Base-by-base conservation (phyloP, 768 basidiomycete species). In the Lactarius sp. region DNA sequence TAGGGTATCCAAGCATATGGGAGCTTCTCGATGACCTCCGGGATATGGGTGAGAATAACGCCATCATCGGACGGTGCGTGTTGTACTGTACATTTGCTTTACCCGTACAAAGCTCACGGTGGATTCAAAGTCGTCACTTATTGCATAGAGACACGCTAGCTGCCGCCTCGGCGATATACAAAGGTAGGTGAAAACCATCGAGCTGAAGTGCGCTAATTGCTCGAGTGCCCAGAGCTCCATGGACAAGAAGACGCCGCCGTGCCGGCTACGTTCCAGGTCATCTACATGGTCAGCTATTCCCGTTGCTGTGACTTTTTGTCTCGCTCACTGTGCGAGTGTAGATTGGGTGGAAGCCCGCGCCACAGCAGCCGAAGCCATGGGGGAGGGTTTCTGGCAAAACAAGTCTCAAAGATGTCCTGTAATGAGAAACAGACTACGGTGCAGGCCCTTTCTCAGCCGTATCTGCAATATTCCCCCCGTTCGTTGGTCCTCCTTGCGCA, bases 21-120 rank as follows among this genome's bases (percentile, higher is more conserved):
- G 96, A 98, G 71, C 82, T 99, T 14, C 80, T 98, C 74, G 85
- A 94, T 60, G 97, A 99, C 74, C 75, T 99, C n/a, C 81, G 84
- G 56, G 86, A 92, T 72, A 99, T 99, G 97, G 97, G 97, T 20
- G 97, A 99, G 73, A 85, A 84, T 54, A 98, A 97, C 71, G 93
- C 94, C 12, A 83, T 98, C 50, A 76, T 95, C 37, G 92, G 90
- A 70, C 79, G 93, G 87, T 92, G 64, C 51, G 80, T 70, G 9
- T n/a, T n/a, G n/a, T n/a, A n/a, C 31, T 5, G n/a, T 47, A 5
- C 14, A 56, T 50, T n/a, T 13, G 41, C 56, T n/a, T 44, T 3
- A 33, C 27, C 16, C 46, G 16, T 49, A 22, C 47, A 47, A 44
- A 31, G 18, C 58, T 59, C 42, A 41, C 49, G 10, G 31, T 39